Conservation (phyloP, 228 moss, liverwort and hornwort species). For the Sphagnum magellanicum region DNA sequence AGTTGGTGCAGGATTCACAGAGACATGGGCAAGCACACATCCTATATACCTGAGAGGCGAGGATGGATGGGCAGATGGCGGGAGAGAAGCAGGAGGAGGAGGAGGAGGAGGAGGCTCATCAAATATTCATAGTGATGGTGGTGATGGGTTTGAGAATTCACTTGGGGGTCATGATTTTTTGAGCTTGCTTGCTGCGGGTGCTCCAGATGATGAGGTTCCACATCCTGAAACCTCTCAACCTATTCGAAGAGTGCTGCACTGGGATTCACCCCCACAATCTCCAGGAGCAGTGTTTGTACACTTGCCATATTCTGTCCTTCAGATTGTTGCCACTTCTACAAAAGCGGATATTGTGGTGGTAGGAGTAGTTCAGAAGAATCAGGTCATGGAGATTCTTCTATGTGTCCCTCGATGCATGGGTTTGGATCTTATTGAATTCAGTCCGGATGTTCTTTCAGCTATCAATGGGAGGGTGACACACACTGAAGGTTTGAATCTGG, state of each 20-base stretch:
- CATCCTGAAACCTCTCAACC: conserved; percentile 35
- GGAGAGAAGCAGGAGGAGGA: conserved; percentile 26
- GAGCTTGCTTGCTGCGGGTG: conserved; percentile 52
- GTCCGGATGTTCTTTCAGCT: conserved; percentile 28
- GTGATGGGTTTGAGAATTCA: conserved; percentile 9
- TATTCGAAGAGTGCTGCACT: conserved; percentile 65
- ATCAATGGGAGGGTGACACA: conserved; percentile 40
- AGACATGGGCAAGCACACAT: conserved; percentile 73
- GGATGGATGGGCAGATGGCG: conserved; percentile 27
- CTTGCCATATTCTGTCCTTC: conserved; percentile 60
- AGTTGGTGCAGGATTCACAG: conserved; percentile 69
- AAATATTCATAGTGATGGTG: conserved; percentile 19
- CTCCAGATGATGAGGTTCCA: conserved; percentile 24
- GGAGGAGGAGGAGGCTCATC: conserved; percentile 32
- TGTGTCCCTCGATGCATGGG: conserved; percentile 33
- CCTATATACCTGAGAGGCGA: conserved; percentile 42
- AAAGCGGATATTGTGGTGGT: conserved; percentile 72
- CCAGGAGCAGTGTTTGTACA: conserved; percentile 61
- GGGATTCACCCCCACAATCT: conserved; percentile 95
- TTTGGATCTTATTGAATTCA: conserved; percentile 42
- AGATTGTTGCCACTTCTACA: conserved; percentile 59
- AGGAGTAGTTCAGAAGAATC: conserved; percentile 41
- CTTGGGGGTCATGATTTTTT: conserved; percentile 44
- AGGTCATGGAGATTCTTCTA: conserved; percentile 56
- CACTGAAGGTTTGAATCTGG: conserved; percentile 43